Evolutionary conservation across 306 rosid genomes (phyloP).

Genomic region (Begonia peltatifolia): DNA sequence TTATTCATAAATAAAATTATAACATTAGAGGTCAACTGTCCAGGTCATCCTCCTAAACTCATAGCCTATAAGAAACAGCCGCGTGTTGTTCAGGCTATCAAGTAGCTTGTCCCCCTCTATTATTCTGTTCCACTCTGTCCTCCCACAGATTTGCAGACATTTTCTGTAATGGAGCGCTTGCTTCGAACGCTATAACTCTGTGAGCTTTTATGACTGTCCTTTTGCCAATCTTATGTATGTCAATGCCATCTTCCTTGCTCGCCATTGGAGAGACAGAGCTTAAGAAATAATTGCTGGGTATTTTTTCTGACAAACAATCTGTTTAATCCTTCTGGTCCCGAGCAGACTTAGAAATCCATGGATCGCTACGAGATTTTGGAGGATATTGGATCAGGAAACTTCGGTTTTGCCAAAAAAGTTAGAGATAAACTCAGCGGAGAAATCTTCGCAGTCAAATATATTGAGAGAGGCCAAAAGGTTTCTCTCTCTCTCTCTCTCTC

Average conservation of each 20-base stretch:
- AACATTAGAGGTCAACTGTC: no score
- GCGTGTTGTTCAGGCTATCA: slow-evolving; percentile 1
- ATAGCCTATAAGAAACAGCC: background rate
- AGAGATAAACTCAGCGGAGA: slow-evolving; percentile 66
- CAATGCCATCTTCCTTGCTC: no score
- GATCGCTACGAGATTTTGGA: slow-evolving; percentile 68
- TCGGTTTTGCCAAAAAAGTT: slow-evolving; percentile 82
- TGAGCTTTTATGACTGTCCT: no score
- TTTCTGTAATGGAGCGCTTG: no score
- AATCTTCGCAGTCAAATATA: slow-evolving; percentile 78
- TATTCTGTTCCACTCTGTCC: no score
- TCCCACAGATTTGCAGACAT: no score
- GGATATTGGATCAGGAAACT: slow-evolving; percentile 94
- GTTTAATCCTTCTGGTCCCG: background rate
- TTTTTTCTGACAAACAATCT: background rate
- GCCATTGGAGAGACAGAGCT: background rate
- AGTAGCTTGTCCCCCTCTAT: no score
- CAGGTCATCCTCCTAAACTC: no score
- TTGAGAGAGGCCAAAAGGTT: slow-evolving; percentile 90
- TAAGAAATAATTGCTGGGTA: background rate
- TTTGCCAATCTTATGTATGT: no score
- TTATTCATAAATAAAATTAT: no score
- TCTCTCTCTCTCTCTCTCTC: background rate
- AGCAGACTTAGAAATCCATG: slow-evolving; percentile 20
- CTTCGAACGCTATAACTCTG: no score